Percentiles rank a stretch among this genome's conserved stretches.
phyloP scores from a whole-genome alignment of 108 stramenopile species.

The Cyclotella atomus region DNA sequence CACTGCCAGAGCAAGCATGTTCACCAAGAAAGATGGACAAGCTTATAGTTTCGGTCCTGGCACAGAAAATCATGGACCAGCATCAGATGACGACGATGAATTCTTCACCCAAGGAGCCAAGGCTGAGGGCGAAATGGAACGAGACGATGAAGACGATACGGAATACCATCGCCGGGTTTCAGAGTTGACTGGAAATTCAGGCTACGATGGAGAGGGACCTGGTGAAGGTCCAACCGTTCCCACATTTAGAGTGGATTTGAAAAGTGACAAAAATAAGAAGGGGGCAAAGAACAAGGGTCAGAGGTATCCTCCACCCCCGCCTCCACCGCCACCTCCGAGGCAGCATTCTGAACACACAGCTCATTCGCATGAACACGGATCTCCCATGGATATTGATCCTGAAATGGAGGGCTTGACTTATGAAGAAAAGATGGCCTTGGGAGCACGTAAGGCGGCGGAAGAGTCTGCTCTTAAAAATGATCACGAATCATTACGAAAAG shows the following conservation, averaged over 20 bases:
- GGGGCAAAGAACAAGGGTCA: slow-evolving; percentile 11
- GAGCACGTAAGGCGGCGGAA: slow-evolving; percentile 19
- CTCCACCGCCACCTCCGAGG: slow-evolving; percentile 33
- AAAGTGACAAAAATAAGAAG: slow-evolving; percentile 12
- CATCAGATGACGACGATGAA: background rate
- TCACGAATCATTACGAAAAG: slow-evolving; percentile 45
- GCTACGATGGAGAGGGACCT: background rate
- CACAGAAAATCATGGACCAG: slow-evolving; percentile 1
- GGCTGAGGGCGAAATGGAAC: slow-evolving; percentile 8
- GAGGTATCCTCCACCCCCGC: slow-evolving; percentile 40
- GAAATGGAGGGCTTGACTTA: slow-evolving; percentile 22
- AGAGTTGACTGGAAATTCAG: background rate
- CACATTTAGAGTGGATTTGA: slow-evolving; percentile 27
- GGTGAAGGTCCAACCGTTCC: background rate
- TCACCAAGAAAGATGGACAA: background rate
- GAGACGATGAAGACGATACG: slow-evolving; percentile 5
- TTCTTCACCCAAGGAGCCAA: background rate
- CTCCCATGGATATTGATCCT: slow-evolving; percentile 43
- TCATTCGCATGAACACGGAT: slow-evolving; percentile 16
- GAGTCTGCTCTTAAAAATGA: slow-evolving; percentile 46
- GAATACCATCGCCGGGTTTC: background rate
- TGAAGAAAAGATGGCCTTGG: slow-evolving; percentile 37
- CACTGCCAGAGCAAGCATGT: slow-evolving; percentile 2
- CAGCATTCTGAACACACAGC: slow-evolving; percentile 6
- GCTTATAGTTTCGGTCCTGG: background rate